Evolutionary conservation across 2,329 filamentous ascomycete genomes (phyloP), one percentile per base, ranked within the genome.

Genomic region (Fusarium irregulare): DNA sequence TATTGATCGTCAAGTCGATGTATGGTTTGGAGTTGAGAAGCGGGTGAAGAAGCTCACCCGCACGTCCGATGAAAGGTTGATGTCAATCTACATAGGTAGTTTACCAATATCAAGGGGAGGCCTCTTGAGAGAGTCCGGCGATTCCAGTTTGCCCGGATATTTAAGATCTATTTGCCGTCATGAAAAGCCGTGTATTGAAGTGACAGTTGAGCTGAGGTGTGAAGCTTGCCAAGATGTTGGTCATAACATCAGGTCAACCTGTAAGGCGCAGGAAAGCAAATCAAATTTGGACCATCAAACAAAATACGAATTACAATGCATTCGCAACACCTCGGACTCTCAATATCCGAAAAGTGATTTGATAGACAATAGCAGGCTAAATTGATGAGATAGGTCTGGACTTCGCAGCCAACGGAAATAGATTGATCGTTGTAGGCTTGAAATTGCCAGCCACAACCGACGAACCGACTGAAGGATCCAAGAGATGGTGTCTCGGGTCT

Each of bases 401-500:
- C 18, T 51, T 23, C 1, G 28, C 25, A 51, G n/a, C 16, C 6
- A 41, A 28, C n/a, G 2, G 21, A 42, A 53, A 48, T 30, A 25
- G 27, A 25, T 30, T 12, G 25, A 18, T 48, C 11, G 27, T 34
- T 7, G 20, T 65, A 32, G 21, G 14, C 12, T 13, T 34, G 6
- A 21, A 54, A 61, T 46, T 32, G 66, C 47, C 56, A 62, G 47
- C 61, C 56, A 51, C 40, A 66, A 25, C 66, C 61, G 51, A 63
- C 30, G 47, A 58, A 30, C 41, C 41, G 48, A 45, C 13, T 40
- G 51, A 28, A 34, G 32, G 44, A 53, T 25, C 14, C 7, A 21
- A n/a, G 27, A 56, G 53, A 37, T 56, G 53, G 28, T 56, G 41
- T 34, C 21, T 49, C 34, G 8, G 20, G 45, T 30, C 13, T 48